phyloP scores from a whole-genome alignment of 306 rosid species.

The Quercus bicolor region DNA sequence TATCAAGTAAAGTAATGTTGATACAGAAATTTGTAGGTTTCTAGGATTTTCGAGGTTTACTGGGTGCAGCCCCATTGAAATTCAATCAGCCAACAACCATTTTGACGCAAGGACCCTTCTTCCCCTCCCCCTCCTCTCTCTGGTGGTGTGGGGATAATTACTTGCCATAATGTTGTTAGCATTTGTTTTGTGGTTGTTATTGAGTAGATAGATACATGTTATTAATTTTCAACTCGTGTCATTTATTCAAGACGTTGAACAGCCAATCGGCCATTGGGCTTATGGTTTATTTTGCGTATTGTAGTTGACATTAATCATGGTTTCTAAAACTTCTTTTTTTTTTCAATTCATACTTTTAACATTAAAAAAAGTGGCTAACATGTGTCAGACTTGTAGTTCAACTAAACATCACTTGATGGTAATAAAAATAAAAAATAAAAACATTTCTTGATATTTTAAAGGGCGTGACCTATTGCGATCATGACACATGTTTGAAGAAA shows the following conservation, averaged over 20 bases:
- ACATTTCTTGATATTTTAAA: too few relatives aligned
- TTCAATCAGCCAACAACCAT: background rate
- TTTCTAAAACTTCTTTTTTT: too few relatives aligned
- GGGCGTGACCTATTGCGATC: too few relatives aligned
- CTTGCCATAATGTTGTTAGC: background rate
- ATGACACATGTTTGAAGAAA: too few relatives aligned
- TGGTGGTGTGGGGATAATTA: background rate
- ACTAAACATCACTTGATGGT: too few relatives aligned
- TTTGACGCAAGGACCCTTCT: background rate
- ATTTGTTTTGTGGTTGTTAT: background rate
- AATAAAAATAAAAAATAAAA: too few relatives aligned
- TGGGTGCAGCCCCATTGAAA: background rate
- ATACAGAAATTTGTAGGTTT: slow-evolving; percentile 2
- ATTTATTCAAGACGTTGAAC: background rate
- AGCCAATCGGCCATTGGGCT: background rate
- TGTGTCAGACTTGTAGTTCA: too few relatives aligned
- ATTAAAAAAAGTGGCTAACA: too few relatives aligned
- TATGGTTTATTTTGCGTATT: too few relatives aligned
- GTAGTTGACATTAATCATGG: too few relatives aligned
- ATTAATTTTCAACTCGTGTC: background rate
- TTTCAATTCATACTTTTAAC: too few relatives aligned
- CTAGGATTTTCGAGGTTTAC: slow-evolving; percentile 21
- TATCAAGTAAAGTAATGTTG: slow-evolving; percentile 15
- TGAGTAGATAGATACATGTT: background rate
- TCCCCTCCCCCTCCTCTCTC: background rate